Base-by-base conservation (phyloP, 2,329 filamentous ascomycete species). In the Fusarium verrucosum region DNA sequence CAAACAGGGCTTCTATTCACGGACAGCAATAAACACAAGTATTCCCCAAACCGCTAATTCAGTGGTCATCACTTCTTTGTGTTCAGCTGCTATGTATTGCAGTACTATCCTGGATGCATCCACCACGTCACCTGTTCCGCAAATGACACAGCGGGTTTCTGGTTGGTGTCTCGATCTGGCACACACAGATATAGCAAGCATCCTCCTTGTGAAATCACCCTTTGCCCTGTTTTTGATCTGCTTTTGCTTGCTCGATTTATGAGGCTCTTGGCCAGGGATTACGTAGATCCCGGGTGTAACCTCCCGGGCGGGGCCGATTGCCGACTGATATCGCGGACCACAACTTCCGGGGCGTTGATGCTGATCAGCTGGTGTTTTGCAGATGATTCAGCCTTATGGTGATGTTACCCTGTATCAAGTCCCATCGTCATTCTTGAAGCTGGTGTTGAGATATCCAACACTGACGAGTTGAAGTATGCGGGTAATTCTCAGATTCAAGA, bases 51-150 rank as follows among this genome's bases (percentile, higher is more conserved):
- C 26, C 38, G 43, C 28, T 16, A 32, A 25, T 14, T 42, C 19
- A 19, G 32, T 49, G 38, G 43, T 14, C 25, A 19, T 35, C 25
- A 50, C 22, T 49, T 9, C 45, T 41, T 43, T 49, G 11, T 37
- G 23, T 58, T 41, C 32, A 46, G 33, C 51, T 32, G 37, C 26
- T n/a, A n/a, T n/a, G n/a, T n/a, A n/a, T n/a, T 28, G 26, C 26
- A 11, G 9, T 10, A 7, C 25, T 19, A 14, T 13, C 8, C 23
- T 26, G 7, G 9, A n/a, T 40, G 51, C 44, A 47, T 26, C 35
- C 25, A 28, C 43, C 41, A 64, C 59, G 59, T 64, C 59, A 64
- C 59, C 59, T n/a, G 52, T 64, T 36, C 46, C 58, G 38, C 53
- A 41, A 28, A 50, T 63, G 53, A 30, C 41, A 59, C 53, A 59